Base-by-base conservation (phyloP, 345 rosid genomes). In the Salix udensis region DNA sequence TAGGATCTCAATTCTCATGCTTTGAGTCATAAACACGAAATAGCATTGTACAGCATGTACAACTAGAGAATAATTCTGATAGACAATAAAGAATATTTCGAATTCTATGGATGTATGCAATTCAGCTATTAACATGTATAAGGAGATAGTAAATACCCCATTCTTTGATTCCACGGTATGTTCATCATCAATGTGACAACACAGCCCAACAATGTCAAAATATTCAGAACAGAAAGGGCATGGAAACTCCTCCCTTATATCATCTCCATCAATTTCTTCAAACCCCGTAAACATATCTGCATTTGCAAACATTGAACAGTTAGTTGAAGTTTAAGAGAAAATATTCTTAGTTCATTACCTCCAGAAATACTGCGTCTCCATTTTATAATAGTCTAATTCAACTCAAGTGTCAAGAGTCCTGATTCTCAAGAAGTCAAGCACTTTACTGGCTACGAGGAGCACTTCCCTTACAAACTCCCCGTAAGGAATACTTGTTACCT, bases 211-310 rank as follows among this genome's bases (percentile, higher is more conserved):
- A 36, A 95, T 95, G 82, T 95, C 97, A 78, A 90, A 95, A 74
- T 87, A 88, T 69, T 93, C 96, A 12, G 97, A 85, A 78, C 97
- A 95, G 84, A 95, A 95, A 34, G 98, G 98, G 83, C 98, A 95
- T 36, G 94, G 90, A 82, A 90, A 95, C 85, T 95, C 98, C 84
- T 92, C 98, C 83, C 92, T 87, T 71, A 88, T 79, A 82, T 94
- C 97, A 82, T 95, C 98, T 68, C 88, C 97, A 76, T 90, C 97
- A 12, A 88, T 76, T 78, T 95, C 97, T 82, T 95, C 98, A 81
- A 90, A 89, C 66, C 91, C 93, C 90, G 89, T 86, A 71, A 86
- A 90, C 84, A 88, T 81, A 71, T 95, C 97, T 91, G 97, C 88
- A 87, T 40, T 82, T 66, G 52, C 80, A 81, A 73, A 23, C 16